A percentile compares a stretch with the other conserved stretches of the same genome.
Conservation (phyloP, 2,329 filamentous ascomycete genomes). For the Talaromyces funiculosus region DNA sequence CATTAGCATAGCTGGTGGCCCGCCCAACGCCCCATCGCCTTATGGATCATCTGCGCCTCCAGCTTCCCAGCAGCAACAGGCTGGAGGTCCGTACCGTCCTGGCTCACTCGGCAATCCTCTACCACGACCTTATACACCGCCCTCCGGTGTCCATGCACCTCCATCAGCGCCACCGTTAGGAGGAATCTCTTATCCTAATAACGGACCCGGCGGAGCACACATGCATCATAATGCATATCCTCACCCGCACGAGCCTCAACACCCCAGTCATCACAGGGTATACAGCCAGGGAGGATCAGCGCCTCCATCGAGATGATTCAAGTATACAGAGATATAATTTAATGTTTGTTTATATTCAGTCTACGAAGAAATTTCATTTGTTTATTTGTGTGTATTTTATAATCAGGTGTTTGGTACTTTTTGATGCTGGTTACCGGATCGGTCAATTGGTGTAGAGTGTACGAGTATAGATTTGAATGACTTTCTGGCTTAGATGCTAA, state of each 20-base stretch:
- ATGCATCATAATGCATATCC: constrained; percentile 12
- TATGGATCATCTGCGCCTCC: constrained; percentile 18
- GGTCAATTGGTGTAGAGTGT: neutral
- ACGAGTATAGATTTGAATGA: neutral
- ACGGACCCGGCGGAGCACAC: neutral
- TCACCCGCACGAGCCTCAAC: constrained; percentile 8
- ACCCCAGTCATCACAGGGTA: constrained; percentile 29
- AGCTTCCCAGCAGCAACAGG: constrained; percentile 10
- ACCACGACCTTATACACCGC: constrained; percentile 37
- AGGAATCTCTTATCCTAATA: constrained; percentile 27
- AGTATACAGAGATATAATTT: neutral
- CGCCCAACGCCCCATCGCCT: constrained; percentile 30
- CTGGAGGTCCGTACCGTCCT: neutral
- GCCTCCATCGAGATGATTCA: neutral
- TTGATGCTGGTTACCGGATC: neutral
- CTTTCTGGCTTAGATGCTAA: neutral
- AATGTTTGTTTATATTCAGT: neutral
- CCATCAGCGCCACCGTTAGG: constrained; percentile 18
- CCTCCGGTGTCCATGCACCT: constrained; percentile 26
- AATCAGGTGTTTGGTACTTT: neutral
- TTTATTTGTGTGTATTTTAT: constrained; percentile 3
- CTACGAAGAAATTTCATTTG: neutral
- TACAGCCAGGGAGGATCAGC: constrained; percentile 31
- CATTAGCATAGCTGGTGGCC: constrained; percentile 22
- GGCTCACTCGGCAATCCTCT: constrained; percentile 22